Evolutionary conservation across 1,284 basidiomycete species (phyloP).

Genomic region (Mycosarcoma mackinlayi): DNA sequence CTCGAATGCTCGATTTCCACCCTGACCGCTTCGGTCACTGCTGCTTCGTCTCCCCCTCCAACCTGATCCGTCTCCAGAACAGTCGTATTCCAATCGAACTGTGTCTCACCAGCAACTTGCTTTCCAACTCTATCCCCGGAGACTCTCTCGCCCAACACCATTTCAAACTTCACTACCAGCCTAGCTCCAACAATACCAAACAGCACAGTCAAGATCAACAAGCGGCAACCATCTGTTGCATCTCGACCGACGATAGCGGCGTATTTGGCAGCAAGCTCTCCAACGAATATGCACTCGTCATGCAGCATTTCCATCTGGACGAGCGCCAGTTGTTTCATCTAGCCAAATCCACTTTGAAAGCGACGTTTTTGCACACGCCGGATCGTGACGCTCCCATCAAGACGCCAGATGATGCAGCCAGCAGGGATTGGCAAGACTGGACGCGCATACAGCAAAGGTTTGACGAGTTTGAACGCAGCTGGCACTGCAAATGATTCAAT

Average conservation of each 20-base stretch:
- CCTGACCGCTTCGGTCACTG: conserved; percentile 49
- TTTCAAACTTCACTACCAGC: conserved; percentile 18
- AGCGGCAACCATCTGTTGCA: conserved; percentile 27
- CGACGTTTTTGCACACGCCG: conserved; percentile 6
- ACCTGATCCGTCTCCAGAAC: conserved; percentile 6
- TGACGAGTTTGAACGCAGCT: conserved; percentile 1
- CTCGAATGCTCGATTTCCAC: conserved; percentile 31
- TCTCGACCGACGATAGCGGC: conserved; percentile 50
- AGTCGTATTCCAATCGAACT: conserved; percentile 35
- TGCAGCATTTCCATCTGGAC: conserved; percentile 27
- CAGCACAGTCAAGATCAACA: too few species aligned
- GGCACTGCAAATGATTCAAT: conserved; percentile 11
- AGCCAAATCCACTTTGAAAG: conserved; percentile 6
- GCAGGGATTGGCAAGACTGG: conserved; percentile 2
- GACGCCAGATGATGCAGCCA: neutral
- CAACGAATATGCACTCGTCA: conserved; percentile 43
- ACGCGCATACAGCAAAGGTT: neutral
- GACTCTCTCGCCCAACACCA: conserved; percentile 20
- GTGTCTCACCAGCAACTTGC: conserved; percentile 50
- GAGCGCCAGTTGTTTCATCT: conserved; percentile 13
- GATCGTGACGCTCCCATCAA: neutral
- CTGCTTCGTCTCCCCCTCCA: conserved; percentile 31
- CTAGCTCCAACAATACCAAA: neutral
- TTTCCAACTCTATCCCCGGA: conserved; percentile 22
- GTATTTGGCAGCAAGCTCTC: conserved; percentile 43